Base-by-base conservation (phyloP, 2,329 filamentous ascomycete genomes). In the Clathrospora elynae region DNA sequence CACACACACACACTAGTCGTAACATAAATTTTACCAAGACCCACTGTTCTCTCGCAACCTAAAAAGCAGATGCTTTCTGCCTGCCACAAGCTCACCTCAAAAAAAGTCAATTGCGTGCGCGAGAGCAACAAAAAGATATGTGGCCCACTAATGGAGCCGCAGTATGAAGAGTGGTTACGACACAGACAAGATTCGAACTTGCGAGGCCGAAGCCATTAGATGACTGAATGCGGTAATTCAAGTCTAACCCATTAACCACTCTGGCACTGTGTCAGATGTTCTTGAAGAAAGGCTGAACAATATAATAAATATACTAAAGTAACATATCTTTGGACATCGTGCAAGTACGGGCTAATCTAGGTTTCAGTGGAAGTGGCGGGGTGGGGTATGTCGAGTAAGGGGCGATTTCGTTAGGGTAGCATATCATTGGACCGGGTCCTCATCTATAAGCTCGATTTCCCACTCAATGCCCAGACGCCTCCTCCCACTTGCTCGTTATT, bases 161-260 rank as follows among this genome's bases (percentile, higher is more conserved):
- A n/a, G n/a, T n/a, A 12, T 34, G 31, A n/a, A 22, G 31, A 34
- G 25, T 20, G 25, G 24, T 36, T 39, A 46, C 55, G 59, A 56
- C 56, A 48, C 32, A 42, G 55, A 66, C 65, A 62, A 53, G 65
- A 61, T 64, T 70, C 64, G 67, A 70, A 70, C 67, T 54, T 65
- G 62, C 63, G 67, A 57, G 67, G 61, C 67, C 67, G 66, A 71
- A 70, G 67, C 62, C 67, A 71, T 71, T 68, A 70, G 67, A 71
- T 71, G 46, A 59, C 66, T 62, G 56, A 67, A 64, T 33, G 28
- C 17, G 24, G 37, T 26, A 43, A 64, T 71, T 71, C 67, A 69
- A 71, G 67, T 70, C 67, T 70, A 67, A 70, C 67, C 62, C 67
- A 68, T 70, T 70, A 70, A 71, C 67, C 67, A 71, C 67, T 70